Conservation (phyloP, 495 filamentous ascomycete genomes). For the Xylaria nigripes region DNA sequence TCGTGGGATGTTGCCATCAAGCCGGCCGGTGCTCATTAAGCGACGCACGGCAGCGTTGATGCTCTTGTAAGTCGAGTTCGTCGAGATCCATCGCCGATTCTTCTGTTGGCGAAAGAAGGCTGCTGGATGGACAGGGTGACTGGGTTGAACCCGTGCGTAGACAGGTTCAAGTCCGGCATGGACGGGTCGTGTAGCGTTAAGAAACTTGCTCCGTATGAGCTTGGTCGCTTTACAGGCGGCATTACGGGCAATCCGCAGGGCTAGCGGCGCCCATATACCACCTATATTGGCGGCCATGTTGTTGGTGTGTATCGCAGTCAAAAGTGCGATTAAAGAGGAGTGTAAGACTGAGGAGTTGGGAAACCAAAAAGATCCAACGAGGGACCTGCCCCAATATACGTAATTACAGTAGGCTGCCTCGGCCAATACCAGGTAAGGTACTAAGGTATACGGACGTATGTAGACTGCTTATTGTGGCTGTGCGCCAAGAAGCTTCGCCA, state of each 20-base stretch:
- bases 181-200: constrained; percentile 43
- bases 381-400: too few relatives aligned
- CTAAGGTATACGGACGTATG: not conserved
- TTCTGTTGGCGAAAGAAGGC: constrained; percentile 67
- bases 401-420: constrained; percentile 5
- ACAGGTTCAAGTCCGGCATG: constrained; percentile 43
- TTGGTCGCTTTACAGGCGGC: constrained; percentile 56
- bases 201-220: constrained; percentile 54
- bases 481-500: constrained; percentile 7
- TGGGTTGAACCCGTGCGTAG: constrained; percentile 37
- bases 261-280: constrained; percentile 63
- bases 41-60: constrained; percentile 49
- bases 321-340: constrained; percentile 16
- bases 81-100: constrained; percentile 63
- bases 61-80: constrained; percentile 37
- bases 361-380: not conserved
- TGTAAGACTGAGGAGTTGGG: constrained; percentile 19
- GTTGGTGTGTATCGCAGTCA: constrained; percentile 22
- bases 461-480: too few relatives aligned
- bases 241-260: constrained; percentile 60
- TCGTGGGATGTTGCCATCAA: constrained; percentile 36
- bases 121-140: constrained; percentile 63
- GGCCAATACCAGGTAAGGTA: not conserved
- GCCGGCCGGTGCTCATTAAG: constrained; percentile 50
- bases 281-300: constrained; percentile 58